Evolutionary conservation across 768 basidiomycete genomes (phyloP), one percentile per base, ranked within the genome.

Genomic region (Kwoniella mangroviensis): DNA sequence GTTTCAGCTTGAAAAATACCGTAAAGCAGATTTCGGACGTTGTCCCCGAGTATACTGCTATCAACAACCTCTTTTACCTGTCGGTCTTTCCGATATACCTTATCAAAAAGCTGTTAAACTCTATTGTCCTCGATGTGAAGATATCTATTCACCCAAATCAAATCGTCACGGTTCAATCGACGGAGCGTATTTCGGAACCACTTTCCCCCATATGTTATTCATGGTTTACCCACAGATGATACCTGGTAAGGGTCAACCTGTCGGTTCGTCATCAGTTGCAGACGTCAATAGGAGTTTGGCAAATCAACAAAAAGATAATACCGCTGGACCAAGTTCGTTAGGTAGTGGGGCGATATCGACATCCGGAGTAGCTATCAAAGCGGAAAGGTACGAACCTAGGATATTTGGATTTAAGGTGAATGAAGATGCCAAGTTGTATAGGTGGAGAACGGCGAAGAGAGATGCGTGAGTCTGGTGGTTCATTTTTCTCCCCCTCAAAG

Each of bases 101-200:
- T 98, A 97, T 84, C 93, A 97, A 82, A 99, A 98, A 85, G 94
- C 94, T 40, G 96, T 98, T 82, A 99, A 99, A 83, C 91, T 99
- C 60, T 98, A 94, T 85, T 99, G 97, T 82, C 95, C 94, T 1
- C 90, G 94, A 45, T 99, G 97, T 84, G 96, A 99, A 84, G 97
- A 99, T 84, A 90, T 99, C 75, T 99, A 98, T 84, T 93, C 92
- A 0, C 97, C 97, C 45, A 99, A 99, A 83, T 94, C 92, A 1
- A 94, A 94, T 5, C 89, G 96, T 34, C 97, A 99, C 83, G 96
- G 96, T 59, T 91, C 91, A 45, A 98, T 99, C 81, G 97, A 99
- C 81, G 96, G 97, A 34, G 97, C 97, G 1, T 99, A 96, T 84
- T 99, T 99, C 76, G 97, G 97, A 70, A 96, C 94, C 0, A 97